Evolutionary conservation across 306 rosid species (phyloP), one percentile per base, ranked within the genome.

Genomic region (Urtica urens): DNA sequence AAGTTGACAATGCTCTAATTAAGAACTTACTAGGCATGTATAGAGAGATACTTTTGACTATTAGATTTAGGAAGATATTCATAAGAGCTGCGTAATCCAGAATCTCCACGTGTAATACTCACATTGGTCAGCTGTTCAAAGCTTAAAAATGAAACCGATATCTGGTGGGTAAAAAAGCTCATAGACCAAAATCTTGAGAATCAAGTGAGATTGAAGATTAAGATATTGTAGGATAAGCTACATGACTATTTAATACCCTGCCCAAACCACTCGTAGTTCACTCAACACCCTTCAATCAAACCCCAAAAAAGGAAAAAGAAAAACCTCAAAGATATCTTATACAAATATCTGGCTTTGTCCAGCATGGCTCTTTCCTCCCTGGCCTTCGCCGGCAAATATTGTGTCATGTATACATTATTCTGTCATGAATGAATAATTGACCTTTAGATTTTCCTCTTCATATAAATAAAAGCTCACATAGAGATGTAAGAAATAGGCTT

Each of bases 331-430:
- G 10, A 7, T 13, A 31, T 31, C 37, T 31, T 31, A 31, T 31
- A 31, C 37, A 31, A 31, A 7, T n/a, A 31, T 47, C 82, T 86
- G 96, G 92, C 93, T 6, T 70, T 88, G 13, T 76, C 94, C 1
- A 58, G 94, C 22, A 87, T 83, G 93, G 86, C 93, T 33, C 86
- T 80, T 18, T 83, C 88, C 0, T 83, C 93, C 17, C 81, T 88
- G 0, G 37, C 96, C 10, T 60, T 88, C 1, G 83, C 79, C 12
- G 93, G 93, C 31, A 71, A 78, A 63, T 8, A 8, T 13, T 8
- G 7, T 13, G 37, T 7, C 37, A 8, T 31, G 10, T 8, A 8
- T 13, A 13, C 10, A 8, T 7, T 74, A 34, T 35, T 56, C 12
- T 45, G 64, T 2, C 71, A 81, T 11, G 46, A 0, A 0, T 62